Evolutionary conservation across 2,329 filamentous ascomycete species (phyloP).

Genomic region (Coniochaeta sp.): DNA sequence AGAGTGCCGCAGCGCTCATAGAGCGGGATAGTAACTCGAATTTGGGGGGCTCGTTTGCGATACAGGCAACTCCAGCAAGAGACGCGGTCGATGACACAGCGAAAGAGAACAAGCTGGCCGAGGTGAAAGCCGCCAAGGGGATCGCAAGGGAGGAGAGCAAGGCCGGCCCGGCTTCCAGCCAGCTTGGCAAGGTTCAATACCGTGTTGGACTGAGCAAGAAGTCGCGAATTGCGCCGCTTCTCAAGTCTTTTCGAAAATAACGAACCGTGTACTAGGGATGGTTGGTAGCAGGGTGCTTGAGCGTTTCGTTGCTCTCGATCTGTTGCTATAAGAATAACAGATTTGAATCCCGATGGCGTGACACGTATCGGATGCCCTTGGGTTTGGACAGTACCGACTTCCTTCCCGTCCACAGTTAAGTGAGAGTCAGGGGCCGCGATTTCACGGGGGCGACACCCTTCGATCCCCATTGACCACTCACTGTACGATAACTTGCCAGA

Average conservation of each 20-base stretch:
- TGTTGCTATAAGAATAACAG: not conserved
- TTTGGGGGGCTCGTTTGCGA: not conserved
- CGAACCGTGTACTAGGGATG: not conserved
- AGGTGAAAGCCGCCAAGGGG: slow-evolving; percentile 5
- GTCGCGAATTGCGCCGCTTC: slow-evolving; percentile 41
- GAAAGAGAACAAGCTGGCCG: slow-evolving; percentile 1
- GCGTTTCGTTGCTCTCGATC: not conserved
- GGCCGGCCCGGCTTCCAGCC: slow-evolving; percentile 4
- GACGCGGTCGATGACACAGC: not conserved
- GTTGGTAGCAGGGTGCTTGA: not conserved
- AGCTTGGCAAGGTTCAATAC: slow-evolving; percentile 31
- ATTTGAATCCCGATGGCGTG: not conserved
- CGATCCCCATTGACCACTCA: too few species aligned
- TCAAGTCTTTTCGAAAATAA: slow-evolving; percentile 39
- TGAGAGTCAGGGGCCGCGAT: too few species aligned
- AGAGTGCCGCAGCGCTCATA: not conserved
- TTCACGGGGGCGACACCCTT: too few species aligned
- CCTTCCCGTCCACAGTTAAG: too few species aligned
- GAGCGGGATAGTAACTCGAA: not conserved
- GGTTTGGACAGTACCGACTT: too few species aligned
- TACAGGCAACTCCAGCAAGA: not conserved
- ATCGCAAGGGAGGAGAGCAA: not conserved
- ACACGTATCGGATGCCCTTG: not conserved
- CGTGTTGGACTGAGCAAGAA: slow-evolving; percentile 45
- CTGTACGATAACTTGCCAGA: too few species aligned